Percentiles rank a stretch among this genome's conserved stretches.
Evolutionary conservation across 1,139 yeast genomes (phyloP).

Genomic region (Zygosaccharomyces sapae): DNA sequence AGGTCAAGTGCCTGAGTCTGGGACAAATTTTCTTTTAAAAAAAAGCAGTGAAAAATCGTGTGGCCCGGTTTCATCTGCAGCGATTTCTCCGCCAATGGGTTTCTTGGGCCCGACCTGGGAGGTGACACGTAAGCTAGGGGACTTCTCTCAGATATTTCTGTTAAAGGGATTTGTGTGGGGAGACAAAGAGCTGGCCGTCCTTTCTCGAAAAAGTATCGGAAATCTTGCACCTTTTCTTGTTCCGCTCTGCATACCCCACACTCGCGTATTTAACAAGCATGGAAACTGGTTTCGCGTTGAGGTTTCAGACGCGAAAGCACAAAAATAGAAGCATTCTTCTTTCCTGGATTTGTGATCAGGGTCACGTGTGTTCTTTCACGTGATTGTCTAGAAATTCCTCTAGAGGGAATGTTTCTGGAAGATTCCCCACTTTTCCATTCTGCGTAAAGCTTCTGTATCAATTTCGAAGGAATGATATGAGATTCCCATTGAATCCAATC

Average conservation of each 20-base stretch:
- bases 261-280: background rate
- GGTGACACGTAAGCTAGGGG: background rate
- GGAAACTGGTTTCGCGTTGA: background rate
- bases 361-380: slow-evolving; percentile 1
- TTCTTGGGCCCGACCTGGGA: background rate
- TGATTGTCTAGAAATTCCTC: slow-evolving; percentile 3
- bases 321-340: no score
- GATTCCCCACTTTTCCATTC: slow-evolving; percentile 6
- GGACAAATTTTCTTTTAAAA: background rate
- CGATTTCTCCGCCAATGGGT: background rate
- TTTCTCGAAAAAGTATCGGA: background rate
- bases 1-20: slow-evolving; percentile 1
- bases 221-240: background rate
- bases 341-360: no score
- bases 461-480: slow-evolving; percentile 10
- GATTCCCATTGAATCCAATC: slow-evolving; percentile 33
- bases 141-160: background rate
- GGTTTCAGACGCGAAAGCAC: background rate
- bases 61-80: background rate
- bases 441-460: slow-evolving; percentile 10
- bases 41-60: background rate
- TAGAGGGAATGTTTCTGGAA: slow-evolving; percentile 1
- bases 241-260: background rate
- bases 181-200: background rate
- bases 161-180: background rate